Conservation (phyloP, 805 yeast genomes). For the Saccharomycopsis amapae region DNA sequence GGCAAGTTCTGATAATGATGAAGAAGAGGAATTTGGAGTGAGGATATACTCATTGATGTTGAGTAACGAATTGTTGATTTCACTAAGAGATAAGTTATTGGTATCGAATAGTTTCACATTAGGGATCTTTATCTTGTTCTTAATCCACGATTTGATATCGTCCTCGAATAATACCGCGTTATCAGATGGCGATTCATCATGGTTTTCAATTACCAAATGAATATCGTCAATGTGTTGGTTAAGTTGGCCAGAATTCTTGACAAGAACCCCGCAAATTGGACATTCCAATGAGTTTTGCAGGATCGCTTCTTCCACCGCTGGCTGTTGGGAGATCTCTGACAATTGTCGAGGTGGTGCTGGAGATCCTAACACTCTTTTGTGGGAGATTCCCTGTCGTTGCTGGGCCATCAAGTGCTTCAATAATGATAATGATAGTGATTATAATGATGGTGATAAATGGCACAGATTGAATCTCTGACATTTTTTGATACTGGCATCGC, state of each 20-base stretch:
- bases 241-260: slow-evolving; percentile 4
- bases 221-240: slow-evolving; percentile 14
- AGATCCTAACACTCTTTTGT: no score
- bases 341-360: no score
- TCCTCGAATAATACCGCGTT: slow-evolving; percentile 4
- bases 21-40: slow-evolving; percentile 5
- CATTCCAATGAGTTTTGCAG: slow-evolving; percentile 8
- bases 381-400: no score
- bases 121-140: slow-evolving; percentile 16
- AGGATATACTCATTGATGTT: slow-evolving; percentile 14
- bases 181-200: neutral
- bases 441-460: no score
- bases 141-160: slow-evolving; percentile 14
- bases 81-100: slow-evolving; percentile 5
- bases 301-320: neutral
- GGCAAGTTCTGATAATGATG: slow-evolving; percentile 6
- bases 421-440: no score
- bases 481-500: no score
- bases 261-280: slow-evolving; percentile 11
- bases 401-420: no score
- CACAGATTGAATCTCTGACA: no score
- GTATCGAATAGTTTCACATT: slow-evolving; percentile 4
- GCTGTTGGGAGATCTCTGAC: no score
- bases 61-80: slow-evolving; percentile 8
- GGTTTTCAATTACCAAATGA: slow-evolving; percentile 6